phyloP scores from a whole-genome alignment of 225 moss, liverwort and hornwort genomes.

The Physcomitrium patens region DNA sequence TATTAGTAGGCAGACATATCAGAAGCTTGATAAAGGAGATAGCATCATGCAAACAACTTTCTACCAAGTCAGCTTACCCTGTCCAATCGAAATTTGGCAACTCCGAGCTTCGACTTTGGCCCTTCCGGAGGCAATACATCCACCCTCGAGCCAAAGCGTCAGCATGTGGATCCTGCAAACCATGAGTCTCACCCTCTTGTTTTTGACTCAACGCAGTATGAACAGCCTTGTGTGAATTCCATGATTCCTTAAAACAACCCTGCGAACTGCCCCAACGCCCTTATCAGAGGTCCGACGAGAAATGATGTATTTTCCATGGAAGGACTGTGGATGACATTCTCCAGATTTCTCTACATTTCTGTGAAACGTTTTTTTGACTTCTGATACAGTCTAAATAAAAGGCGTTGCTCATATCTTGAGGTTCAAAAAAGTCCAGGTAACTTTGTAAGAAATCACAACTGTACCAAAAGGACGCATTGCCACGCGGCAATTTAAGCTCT shows the following conservation, averaged over 20 bases:
- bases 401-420: neutral
- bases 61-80: constrained; percentile 49
- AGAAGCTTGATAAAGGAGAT: neutral
- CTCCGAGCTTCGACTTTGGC: constrained; percentile 69
- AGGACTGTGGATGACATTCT: neutral
- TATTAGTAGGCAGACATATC: constrained; percentile 13
- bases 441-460: constrained; percentile 17
- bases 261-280: constrained; percentile 74
- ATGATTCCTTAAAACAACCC: constrained; percentile 92
- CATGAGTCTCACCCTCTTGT: constrained; percentile 27
- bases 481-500: constrained; percentile 86
- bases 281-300: constrained; percentile 27
- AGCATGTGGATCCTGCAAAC: constrained; percentile 62
- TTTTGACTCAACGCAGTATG: constrained; percentile 46
- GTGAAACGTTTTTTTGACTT: neutral
- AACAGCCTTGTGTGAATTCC: constrained; percentile 80
- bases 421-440: neutral
- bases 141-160: constrained; percentile 72
- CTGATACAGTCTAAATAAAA: constrained; percentile 3
- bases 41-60: constrained; percentile 6
- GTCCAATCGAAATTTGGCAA: constrained; percentile 76
- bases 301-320: neutral
- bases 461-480: constrained; percentile 94
- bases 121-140: constrained; percentile 91
- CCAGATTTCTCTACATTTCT: neutral